Conservation (phyloP, 2,329 filamentous ascomycete species). For the Aspergillus sp. region DNA sequence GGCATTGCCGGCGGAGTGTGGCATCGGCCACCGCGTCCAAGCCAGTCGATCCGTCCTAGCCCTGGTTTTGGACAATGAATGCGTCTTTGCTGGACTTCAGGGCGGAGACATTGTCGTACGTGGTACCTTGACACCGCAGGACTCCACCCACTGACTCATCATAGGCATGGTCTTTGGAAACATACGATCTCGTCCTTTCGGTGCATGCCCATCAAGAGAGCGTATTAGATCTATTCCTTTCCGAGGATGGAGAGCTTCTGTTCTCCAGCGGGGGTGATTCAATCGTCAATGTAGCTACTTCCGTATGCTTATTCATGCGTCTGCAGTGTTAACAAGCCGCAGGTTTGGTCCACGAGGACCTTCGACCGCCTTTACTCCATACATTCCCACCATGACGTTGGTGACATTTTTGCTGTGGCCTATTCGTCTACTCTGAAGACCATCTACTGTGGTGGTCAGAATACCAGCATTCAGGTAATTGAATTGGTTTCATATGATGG, state of each 20-base stretch:
- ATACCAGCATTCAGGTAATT: conserved; percentile 77
- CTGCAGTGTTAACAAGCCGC: conserved; percentile 8
- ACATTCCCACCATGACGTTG: conserved; percentile 90
- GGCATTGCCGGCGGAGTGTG: conserved; percentile 34
- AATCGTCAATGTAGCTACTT: conserved; percentile 70
- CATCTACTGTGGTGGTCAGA: conserved; percentile 89
- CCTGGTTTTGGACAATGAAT: conserved; percentile 75
- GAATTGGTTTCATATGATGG: not conserved
- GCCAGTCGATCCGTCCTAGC: conserved; percentile 60
- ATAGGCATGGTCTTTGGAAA: conserved; percentile 79
- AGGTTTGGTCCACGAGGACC: conserved; percentile 78
- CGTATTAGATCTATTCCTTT: conserved; percentile 81
- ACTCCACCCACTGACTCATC: conserved; percentile 18
- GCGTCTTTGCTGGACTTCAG: conserved; percentile 89
- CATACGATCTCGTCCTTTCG: conserved; percentile 75
- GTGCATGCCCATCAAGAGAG: conserved; percentile 90
- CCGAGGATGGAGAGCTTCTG: conserved; percentile 70
- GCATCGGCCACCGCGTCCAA: conserved; percentile 45
- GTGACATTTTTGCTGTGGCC: conserved; percentile 92
- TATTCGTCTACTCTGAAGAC: conserved; percentile 80
- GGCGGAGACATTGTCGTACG: conserved; percentile 82
- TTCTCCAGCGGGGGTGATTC: conserved; percentile 94
- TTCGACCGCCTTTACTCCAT: conserved; percentile 82
- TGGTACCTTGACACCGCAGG: conserved; percentile 8
- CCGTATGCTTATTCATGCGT: not conserved